These are phyloP conservation scores for Lyophyllum atratum DNA, from an alignment of 768 basidiomycete genomes.

Conservation along the genomic window DNA sequence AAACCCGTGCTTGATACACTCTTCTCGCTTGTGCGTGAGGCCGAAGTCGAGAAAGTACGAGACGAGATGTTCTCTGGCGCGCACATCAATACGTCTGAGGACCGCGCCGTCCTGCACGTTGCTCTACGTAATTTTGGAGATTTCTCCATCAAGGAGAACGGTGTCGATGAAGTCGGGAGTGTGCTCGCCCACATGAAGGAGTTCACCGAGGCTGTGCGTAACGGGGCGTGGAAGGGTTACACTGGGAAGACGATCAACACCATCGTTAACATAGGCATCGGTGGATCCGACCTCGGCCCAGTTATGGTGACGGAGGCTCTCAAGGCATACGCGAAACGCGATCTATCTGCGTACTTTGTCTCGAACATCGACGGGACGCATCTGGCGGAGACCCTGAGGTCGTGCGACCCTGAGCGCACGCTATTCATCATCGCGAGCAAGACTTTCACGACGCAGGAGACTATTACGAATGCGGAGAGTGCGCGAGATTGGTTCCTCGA, in stretches of 20 bases:
- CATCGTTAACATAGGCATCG: conserved; percentile 98
- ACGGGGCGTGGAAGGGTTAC: conserved; percentile 94
- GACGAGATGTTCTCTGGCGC: conserved; percentile 95
- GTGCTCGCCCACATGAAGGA: conserved; percentile 91
- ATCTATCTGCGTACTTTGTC: conserved; percentile 86
- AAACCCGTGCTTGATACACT: conserved; percentile 79
- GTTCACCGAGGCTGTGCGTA: conserved; percentile 84
- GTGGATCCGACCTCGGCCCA: conserved; percentile 96
- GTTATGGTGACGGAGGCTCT: conserved; percentile 99
- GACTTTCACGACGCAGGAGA: conserved; percentile 99
- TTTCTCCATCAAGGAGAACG: conserved; percentile 78
- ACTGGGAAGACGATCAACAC: conserved; percentile 93
- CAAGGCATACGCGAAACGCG: conserved; percentile 89
- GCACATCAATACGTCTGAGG: conserved; percentile 99
- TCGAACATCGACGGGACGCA: conserved; percentile 99
- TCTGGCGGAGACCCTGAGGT: conserved; percentile 81
- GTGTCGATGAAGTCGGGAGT: conserved; percentile 76
- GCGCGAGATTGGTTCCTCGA: conserved; percentile 94
- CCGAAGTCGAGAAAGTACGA: conserved; percentile 78
- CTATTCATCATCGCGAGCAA: conserved; percentile 99
- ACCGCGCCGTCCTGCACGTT: conserved; percentile 93
- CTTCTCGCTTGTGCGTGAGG: conserved; percentile 81
- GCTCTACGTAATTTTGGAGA: conserved; percentile 82
- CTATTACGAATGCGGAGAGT: conserved; percentile 96
- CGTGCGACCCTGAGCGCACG: conserved; percentile 88